phyloP scores from a whole-genome alignment of 768 basidiomycete genomes.

The Agrocybe praecox region DNA sequence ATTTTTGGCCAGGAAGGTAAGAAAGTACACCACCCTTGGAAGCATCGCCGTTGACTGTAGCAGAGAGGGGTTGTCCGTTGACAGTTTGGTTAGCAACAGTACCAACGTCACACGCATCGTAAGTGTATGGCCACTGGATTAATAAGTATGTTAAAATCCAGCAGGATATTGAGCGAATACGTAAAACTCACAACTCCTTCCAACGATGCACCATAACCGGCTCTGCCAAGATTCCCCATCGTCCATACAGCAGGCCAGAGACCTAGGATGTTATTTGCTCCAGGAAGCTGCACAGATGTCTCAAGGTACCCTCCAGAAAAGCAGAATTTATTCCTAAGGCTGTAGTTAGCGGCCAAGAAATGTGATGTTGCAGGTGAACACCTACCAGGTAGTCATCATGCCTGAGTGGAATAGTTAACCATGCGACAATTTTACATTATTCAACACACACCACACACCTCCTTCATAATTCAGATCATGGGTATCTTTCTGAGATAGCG shows the following conservation, averaged over 20 bases:
- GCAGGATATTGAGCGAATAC: background rate
- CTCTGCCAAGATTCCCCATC: slow-evolving; percentile 69
- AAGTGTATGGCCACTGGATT: slow-evolving; percentile 78
- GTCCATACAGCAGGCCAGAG: slow-evolving; percentile 87
- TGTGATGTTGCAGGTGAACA: background rate
- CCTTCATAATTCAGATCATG: slow-evolving; percentile 75
- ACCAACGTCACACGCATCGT: slow-evolving; percentile 84
- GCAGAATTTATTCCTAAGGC: slow-evolving; percentile 81
- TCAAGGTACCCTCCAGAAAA: slow-evolving; percentile 85
- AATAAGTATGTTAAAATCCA: background rate
- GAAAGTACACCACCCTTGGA: slow-evolving; percentile 51
- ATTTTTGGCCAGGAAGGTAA: slow-evolving; percentile 77
- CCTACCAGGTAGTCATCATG: slow-evolving; percentile 46
- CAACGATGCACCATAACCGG: slow-evolving; percentile 83
- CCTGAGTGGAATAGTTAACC: slow-evolving; percentile 33
- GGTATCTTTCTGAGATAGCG: slow-evolving; percentile 59
- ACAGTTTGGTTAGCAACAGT: slow-evolving; percentile 81
- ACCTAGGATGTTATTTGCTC: slow-evolving; percentile 63
- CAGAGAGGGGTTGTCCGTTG: slow-evolving; percentile 66
- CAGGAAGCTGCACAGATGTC: slow-evolving; percentile 63
- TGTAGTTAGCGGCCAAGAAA: slow-evolving; percentile 8
- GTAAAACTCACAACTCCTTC: slow-evolving; percentile 67
- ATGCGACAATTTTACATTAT: too few species aligned
- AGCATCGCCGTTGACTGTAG: slow-evolving; percentile 61
- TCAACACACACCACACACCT: slow-evolving; percentile 39